Conservation (phyloP, 2,329 filamentous ascomycete genomes). For the Metarhizium anisopliae region DNA sequence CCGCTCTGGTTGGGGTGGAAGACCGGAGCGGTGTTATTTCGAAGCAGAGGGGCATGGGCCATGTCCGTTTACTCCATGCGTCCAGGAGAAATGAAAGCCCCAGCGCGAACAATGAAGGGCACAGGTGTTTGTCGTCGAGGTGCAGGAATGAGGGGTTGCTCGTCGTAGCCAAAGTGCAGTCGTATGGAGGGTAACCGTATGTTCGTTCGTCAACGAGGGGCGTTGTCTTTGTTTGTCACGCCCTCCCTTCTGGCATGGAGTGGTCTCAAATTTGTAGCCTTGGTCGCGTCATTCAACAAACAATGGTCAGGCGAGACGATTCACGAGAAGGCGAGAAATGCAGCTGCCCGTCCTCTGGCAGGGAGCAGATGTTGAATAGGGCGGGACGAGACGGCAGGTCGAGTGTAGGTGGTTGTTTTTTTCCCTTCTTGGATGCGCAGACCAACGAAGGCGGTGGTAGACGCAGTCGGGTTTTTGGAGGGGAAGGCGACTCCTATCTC, state of each 20-base stretch:
- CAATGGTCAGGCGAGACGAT: slow-evolving; percentile 2
- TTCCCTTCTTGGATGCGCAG: not conserved
- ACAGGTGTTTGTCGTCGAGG: not conserved
- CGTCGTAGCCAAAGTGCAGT: slow-evolving; percentile 1
- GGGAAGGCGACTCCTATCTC: not conserved
- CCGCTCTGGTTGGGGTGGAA: slow-evolving; percentile 40
- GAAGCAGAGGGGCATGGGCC: slow-evolving; percentile 50
- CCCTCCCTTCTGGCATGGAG: slow-evolving; percentile 7
- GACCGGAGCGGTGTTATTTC: slow-evolving; percentile 49
- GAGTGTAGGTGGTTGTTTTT: not conserved
- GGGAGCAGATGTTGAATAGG: not conserved
- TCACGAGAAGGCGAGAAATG: not conserved
- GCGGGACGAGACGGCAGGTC: no score
- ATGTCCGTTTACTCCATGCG: slow-evolving; percentile 40
- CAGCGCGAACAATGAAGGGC: not conserved
- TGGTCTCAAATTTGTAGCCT: slow-evolving; percentile 8
- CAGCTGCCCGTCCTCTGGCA: not conserved
- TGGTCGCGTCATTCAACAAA: slow-evolving; percentile 9
- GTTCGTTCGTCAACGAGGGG: slow-evolving; percentile 4
- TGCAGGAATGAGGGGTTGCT: not conserved
- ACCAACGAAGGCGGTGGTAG: not conserved
- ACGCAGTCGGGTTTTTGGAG: not conserved
- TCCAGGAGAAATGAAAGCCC: slow-evolving; percentile 5
- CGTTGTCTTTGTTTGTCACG: slow-evolving; percentile 3
- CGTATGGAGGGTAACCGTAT: not conserved